Conservation (phyloP, 768 basidiomycete species). For the Tulasnella calospora region DNA sequence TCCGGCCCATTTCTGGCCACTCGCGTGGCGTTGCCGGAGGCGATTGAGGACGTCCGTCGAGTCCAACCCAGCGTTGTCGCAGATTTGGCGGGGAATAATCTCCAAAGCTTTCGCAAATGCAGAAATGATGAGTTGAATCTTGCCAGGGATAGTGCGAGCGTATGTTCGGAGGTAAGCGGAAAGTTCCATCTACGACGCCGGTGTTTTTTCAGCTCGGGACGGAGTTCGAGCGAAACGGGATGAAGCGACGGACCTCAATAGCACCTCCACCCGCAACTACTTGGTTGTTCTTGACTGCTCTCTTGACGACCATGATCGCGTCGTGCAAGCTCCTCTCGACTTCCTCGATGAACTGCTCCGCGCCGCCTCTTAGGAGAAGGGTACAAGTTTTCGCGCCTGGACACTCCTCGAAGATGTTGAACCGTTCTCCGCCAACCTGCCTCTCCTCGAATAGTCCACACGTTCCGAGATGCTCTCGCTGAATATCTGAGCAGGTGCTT, state of each 20-base stretch:
- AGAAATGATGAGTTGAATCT: conserved; percentile 88
- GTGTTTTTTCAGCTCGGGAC: background rate
- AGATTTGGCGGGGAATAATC: conserved; percentile 96
- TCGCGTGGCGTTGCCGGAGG: conserved; percentile 93
- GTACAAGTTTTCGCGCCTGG: conserved; percentile 95
- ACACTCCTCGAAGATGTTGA: conserved; percentile 91
- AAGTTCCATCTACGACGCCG: conserved; percentile 79
- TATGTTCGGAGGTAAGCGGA: conserved; percentile 90
- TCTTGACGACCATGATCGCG: conserved; percentile 99
- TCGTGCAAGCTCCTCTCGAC: conserved; percentile 97
- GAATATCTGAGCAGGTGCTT: conserved; percentile 91
- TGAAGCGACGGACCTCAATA: conserved; percentile 61
- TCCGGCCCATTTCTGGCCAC: conserved; percentile 77
- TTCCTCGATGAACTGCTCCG: conserved; percentile 98
- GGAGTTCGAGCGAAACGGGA: background rate
- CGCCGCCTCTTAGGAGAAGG: conserved; percentile 87
- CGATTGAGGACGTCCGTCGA: conserved; percentile 97
- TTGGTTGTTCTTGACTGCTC: conserved; percentile 91
- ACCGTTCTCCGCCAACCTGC: conserved; percentile 95
- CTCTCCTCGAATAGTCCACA: conserved; percentile 89
- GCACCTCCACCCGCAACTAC: conserved; percentile 98
- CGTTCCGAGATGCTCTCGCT: conserved; percentile 84
- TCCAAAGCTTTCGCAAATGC: conserved; percentile 97
- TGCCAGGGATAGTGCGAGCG: conserved; percentile 89
- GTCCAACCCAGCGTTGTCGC: conserved; percentile 96